Percentiles rank a stretch among this genome's conserved stretches.
Conservation (phyloP, 352 stramenopile genomes). For the Phytophthora niederhauseri region DNA sequence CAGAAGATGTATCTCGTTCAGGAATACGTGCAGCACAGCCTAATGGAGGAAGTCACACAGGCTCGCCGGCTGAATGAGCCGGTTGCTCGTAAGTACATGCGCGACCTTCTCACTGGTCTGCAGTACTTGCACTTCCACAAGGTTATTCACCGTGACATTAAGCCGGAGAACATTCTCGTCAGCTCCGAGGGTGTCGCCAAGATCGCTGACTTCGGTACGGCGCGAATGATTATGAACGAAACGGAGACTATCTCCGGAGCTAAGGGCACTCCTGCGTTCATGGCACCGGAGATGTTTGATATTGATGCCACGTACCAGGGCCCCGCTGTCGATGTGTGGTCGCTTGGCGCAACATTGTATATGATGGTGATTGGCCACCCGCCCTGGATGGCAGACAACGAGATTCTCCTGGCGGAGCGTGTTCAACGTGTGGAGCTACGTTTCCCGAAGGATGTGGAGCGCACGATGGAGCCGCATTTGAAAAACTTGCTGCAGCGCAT, state of each 20-base stretch:
- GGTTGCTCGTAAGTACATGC: conserved; percentile 86
- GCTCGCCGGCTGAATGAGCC: conserved; percentile 67
- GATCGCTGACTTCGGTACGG: conserved; percentile 92
- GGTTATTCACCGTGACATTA: conserved; percentile 94
- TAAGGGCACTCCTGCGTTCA: conserved; percentile 90
- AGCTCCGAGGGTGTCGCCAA: conserved; percentile 85
- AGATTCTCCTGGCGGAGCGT: conserved; percentile 86
- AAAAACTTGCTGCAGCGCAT: conserved; percentile 93
- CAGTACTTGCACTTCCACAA: conserved; percentile 95
- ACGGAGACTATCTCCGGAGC: conserved; percentile 83
- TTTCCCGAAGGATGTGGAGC: conserved; percentile 79
- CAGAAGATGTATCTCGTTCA: conserved; percentile 97
- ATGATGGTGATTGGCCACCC: conserved; percentile 93
- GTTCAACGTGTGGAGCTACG: conserved; percentile 90
- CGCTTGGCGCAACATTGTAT: conserved; percentile 90
- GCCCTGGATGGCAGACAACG: conserved; percentile 91
- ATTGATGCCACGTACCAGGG: conserved; percentile 89
- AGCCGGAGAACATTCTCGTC: conserved; percentile 90
- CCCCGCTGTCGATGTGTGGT: conserved; percentile 89
- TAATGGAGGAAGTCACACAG: conserved; percentile 90
- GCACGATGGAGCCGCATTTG: conserved; percentile 83
- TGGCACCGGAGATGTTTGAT: conserved; percentile 93
- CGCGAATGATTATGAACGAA: conserved; percentile 92
- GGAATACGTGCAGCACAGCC: conserved; percentile 94
- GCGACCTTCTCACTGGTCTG: conserved; percentile 88